Conservation (phyloP, 352 stramenopile genomes). For the Globisporangium nunn region DNA sequence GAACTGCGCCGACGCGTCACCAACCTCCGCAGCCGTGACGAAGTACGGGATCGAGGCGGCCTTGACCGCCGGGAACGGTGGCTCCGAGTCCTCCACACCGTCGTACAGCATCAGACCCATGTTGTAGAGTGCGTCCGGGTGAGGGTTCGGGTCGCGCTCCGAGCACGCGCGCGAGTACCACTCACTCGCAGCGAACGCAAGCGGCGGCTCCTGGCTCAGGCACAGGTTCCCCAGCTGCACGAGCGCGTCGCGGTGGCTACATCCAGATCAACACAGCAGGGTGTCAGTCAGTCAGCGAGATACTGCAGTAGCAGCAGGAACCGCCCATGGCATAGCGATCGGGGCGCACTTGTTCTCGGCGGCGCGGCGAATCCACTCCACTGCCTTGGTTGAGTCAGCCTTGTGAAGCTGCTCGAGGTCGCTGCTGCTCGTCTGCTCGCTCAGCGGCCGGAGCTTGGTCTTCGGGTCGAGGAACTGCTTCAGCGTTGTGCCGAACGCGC, state of each 20-base stretch:
- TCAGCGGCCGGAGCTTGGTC: constrained; percentile 39
- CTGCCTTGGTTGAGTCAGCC: constrained; percentile 52
- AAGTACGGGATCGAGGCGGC: constrained; percentile 69
- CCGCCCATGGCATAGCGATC: not conserved
- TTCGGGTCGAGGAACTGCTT: constrained; percentile 61
- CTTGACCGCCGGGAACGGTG: constrained; percentile 52
- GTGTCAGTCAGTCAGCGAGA: not conserved
- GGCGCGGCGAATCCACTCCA: constrained; percentile 77
- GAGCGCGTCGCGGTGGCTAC: constrained; percentile 61
- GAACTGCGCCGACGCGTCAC: constrained; percentile 75
- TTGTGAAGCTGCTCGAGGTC: constrained; percentile 16
- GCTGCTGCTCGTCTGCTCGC: constrained; percentile 18
- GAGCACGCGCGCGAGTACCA: constrained; percentile 67
- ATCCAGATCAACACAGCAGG: not conserved
- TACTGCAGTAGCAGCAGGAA: too few relatives aligned
- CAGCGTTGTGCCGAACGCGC: constrained; percentile 64
- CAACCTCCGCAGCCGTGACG: constrained; percentile 62
- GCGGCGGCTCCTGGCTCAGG: constrained; percentile 67
- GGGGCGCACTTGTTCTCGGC: constrained; percentile 43
- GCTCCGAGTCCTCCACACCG: constrained; percentile 62
- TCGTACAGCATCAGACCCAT: constrained; percentile 75
- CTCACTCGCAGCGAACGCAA: constrained; percentile 54
- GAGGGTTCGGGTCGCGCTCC: constrained; percentile 38
- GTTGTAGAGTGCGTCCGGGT: constrained; percentile 81
- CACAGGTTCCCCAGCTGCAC: constrained; percentile 80